Base-by-base conservation (phyloP, 768 basidiomycete genomes). In the Botryobasidium botryosum region DNA sequence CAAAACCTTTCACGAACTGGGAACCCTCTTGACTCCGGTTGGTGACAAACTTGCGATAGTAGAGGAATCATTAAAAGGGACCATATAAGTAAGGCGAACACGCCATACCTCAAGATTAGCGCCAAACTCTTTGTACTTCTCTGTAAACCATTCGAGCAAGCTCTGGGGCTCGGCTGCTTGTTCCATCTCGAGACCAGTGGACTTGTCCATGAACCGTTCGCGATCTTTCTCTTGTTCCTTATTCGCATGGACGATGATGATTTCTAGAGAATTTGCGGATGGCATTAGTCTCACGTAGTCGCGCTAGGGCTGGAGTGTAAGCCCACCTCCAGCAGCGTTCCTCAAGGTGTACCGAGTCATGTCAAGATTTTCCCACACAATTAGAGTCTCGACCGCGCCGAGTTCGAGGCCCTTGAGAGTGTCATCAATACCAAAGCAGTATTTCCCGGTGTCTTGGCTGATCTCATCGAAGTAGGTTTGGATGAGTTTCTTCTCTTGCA, bases 401-500 rank as follows among this genome's bases (percentile, higher is more conserved):
- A 99, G 75, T 56, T 99, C 94, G 40, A 99, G 74, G 13, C 82
- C 87, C 61, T 92, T 94, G 51, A 99, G 71, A 1, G 92, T 97
- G 58, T 99, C 94, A 13, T 86, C 86, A 50, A 99, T 76, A 64
- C 94, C 94, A 60, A 92, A 97, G 65, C 91, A 94, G 66, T 92
- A 96, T 61, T 79, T 85, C 55, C 77, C 85, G 28, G 86, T 88
- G 57, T 99, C 94, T 59, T 86, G 84, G 54, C 90, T 92, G 65
- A 99, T 99, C 64, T 99, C 94, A 57, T 97, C 92, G 59, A 99
- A 99, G 68, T 96, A 97, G 60, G 75, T 82, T 61, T 97, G 91
- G 54, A 99, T 97, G 40, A 99, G 75, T 61, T 70, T 80, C 70
- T 97, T 97, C 68, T 99, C 94, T 62, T 97, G 92, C 27, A 99